Percentiles rank a stretch among this genome's conserved stretches.
Conservation (phyloP, 306 rosid genomes). For the Neltuma alba region DNA sequence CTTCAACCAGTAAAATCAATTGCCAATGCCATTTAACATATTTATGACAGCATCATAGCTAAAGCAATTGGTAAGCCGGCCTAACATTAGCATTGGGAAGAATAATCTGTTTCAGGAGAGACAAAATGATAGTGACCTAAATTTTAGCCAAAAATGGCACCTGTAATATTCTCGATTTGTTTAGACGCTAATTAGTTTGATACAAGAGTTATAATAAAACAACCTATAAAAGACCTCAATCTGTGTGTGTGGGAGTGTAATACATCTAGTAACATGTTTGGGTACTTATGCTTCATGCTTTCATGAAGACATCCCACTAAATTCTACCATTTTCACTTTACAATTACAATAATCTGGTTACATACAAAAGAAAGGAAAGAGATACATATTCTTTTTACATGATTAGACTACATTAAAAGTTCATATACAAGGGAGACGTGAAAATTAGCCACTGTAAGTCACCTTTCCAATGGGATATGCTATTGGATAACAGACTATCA, state of each 20-base stretch:
- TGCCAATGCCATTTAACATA: background rate
- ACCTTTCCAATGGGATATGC: slow-evolving; percentile 97
- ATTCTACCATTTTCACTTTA: slow-evolving; percentile 8
- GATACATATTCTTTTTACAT: slow-evolving; percentile 3
- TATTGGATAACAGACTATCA: slow-evolving; percentile 90
- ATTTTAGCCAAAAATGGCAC: slow-evolving; percentile 31
- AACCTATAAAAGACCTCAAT: background rate
- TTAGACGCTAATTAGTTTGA: slow-evolving; percentile 9
- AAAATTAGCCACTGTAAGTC: slow-evolving; percentile 25
- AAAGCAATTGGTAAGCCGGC: slow-evolving; percentile 5
- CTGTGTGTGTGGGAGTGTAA: background rate
- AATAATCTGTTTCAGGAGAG: slow-evolving; percentile 11
- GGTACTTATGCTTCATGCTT: slow-evolving; percentile 7
- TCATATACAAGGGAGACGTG: background rate
- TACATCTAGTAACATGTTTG: background rate
- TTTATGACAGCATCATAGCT: background rate
- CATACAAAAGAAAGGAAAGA: slow-evolving; percentile 9
- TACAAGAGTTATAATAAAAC: background rate
- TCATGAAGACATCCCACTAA: slow-evolving; percentile 5
- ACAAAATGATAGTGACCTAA: background rate
- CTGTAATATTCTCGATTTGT: slow-evolving; percentile 15
- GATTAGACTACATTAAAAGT: slow-evolving; percentile 14
- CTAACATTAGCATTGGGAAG: slow-evolving; percentile 14
- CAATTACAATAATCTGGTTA: slow-evolving; percentile 14
- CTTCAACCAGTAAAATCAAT: background rate